phyloP scores from a whole-genome alignment of 2,329 filamentous ascomycete species.

The Penicillium janthinellum region DNA sequence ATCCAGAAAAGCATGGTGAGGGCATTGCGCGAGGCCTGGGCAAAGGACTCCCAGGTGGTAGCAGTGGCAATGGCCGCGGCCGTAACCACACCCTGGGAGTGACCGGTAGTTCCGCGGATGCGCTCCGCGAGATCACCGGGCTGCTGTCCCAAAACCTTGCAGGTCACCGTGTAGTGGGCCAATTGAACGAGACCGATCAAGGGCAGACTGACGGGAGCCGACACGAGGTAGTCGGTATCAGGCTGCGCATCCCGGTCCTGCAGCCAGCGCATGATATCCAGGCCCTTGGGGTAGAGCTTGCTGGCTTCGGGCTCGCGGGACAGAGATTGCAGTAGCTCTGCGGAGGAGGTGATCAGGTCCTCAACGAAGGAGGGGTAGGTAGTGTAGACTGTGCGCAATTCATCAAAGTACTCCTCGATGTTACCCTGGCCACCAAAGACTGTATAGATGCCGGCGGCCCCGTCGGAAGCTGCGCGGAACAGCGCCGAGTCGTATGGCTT shows the following conservation, averaged over 20 bases:
- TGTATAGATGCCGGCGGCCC: slow-evolving; percentile 81
- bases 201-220: slow-evolving; percentile 91
- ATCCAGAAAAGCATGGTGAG: slow-evolving; percentile 98
- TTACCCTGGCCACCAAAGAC: slow-evolving; percentile 98
- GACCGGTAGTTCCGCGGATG: slow-evolving; percentile 86
- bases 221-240: slow-evolving; percentile 91
- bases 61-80: slow-evolving; percentile 89
- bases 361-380: slow-evolving; percentile 91
- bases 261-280: slow-evolving; percentile 93
- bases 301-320: slow-evolving; percentile 81
- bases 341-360: slow-evolving; percentile 77
- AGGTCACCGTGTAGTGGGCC: slow-evolving; percentile 92
- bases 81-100: slow-evolving; percentile 94
- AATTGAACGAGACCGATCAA: slow-evolving; percentile 95
- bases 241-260: slow-evolving; percentile 86
- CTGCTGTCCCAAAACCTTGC: slow-evolving; percentile 84
- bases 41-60: slow-evolving; percentile 90
- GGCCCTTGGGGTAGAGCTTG: slow-evolving; percentile 96
- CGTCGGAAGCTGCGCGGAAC: slow-evolving; percentile 82
- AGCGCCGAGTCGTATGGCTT: slow-evolving; percentile 93
- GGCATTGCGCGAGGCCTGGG: slow-evolving; percentile 74
- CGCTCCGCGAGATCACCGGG: slow-evolving; percentile 85
- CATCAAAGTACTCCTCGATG: slow-evolving; percentile 99
- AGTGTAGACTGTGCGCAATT: slow-evolving; percentile 85
- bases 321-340: slow-evolving; percentile 83